Evolutionary conservation across 73 alveolate genomes (phyloP).

Genomic region (Tetrahymena borealis): DNA sequence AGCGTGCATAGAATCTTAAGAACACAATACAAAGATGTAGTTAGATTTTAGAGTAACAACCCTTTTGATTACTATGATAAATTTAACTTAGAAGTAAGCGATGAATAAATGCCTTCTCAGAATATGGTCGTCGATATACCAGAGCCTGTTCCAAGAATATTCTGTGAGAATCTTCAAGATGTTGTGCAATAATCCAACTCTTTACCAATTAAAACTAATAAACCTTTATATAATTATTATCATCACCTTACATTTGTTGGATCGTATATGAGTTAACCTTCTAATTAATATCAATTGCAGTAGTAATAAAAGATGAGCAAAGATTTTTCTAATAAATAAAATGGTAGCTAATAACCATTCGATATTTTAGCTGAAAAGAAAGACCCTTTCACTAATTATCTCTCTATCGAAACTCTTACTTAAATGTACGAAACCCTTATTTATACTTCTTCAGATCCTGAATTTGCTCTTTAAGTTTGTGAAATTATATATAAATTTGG

Average conservation of each 20-base stretch:
- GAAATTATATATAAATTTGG: neutral
- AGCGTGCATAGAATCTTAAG: neutral
- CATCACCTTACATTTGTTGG: neutral
- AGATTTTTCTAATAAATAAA: neutral
- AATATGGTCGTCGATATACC: neutral
- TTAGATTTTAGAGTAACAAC: neutral
- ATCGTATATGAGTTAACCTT: neutral
- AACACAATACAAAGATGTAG: neutral
- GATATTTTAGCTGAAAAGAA: neutral
- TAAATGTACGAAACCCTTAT: neutral
- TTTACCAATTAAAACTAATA: neutral
- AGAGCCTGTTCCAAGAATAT: neutral
- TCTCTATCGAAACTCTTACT: neutral
- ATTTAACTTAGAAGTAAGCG: neutral
- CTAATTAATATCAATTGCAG: neutral
- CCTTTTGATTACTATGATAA: neutral
- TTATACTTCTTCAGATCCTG: neutral
- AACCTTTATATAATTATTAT: neutral
- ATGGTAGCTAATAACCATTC: neutral
- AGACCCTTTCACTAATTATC: neutral
- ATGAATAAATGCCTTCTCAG: neutral
- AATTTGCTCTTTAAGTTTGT: neutral
- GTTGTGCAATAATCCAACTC: neutral
- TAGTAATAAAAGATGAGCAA: neutral
- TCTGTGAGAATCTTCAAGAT: neutral